Percentiles rank a stretch among this genome's conserved stretches.
Conservation (phyloP, 2,329 filamentous ascomycete species). For the Graphiopsis chlorocephala region DNA sequence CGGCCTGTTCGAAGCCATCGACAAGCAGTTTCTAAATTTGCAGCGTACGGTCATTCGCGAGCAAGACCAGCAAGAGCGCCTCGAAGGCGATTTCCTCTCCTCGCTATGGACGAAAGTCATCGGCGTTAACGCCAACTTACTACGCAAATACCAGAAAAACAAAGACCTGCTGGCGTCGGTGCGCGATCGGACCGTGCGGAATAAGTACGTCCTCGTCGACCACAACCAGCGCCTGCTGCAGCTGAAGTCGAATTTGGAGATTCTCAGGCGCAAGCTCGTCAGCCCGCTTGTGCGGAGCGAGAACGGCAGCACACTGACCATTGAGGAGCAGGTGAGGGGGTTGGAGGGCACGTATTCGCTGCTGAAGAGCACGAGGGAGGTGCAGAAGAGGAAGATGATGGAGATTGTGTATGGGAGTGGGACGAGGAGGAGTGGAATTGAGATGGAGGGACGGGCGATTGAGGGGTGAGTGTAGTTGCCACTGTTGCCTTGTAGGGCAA, state of each 20-base stretch:
- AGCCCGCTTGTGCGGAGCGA: slow-evolving; percentile 74
- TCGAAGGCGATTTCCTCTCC: slow-evolving; percentile 76
- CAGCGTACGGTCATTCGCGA: slow-evolving; percentile 83
- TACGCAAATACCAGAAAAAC: slow-evolving; percentile 93
- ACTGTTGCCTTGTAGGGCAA: not conserved
- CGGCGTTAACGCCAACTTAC: slow-evolving; percentile 67
- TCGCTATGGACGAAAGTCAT: slow-evolving; percentile 84
- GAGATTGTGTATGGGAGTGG: slow-evolving; percentile 33
- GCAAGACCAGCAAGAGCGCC: slow-evolving; percentile 73
- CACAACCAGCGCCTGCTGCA: slow-evolving; percentile 82
- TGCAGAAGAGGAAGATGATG: slow-evolving; percentile 53
- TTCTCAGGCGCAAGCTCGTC: slow-evolving; percentile 76
- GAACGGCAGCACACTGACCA: slow-evolving; percentile 64
- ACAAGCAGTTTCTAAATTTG: slow-evolving; percentile 84
- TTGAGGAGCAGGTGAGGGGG: slow-evolving; percentile 83
- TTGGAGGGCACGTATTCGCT: slow-evolving; percentile 77
- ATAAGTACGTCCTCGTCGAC: slow-evolving; percentile 81
- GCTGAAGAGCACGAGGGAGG: slow-evolving; percentile 69
- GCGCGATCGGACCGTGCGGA: slow-evolving; percentile 76
- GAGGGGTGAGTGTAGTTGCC: slow-evolving; percentile 1
- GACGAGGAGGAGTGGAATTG: slow-evolving; percentile 22
- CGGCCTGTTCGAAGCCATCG: slow-evolving; percentile 85
- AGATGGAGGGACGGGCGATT: slow-evolving; percentile 12
- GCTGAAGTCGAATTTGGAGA: slow-evolving; percentile 83
- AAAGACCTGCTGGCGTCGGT: slow-evolving; percentile 74